Base-by-base conservation (phyloP, 2,329 filamentous ascomycete species). In the Colletotrichum eremochloae region DNA sequence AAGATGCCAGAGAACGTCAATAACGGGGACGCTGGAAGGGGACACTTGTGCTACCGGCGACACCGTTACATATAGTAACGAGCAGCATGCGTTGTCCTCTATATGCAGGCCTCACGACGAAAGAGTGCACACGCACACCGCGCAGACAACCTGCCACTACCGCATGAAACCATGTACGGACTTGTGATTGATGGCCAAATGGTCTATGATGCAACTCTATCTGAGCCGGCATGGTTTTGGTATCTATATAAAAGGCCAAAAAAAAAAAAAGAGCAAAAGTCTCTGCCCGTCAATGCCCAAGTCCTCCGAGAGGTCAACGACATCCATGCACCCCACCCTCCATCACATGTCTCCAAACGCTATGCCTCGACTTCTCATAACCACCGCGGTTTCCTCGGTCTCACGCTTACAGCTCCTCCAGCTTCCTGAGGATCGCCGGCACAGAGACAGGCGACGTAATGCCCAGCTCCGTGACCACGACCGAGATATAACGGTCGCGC, bases 381-480 rank as follows among this genome's bases (percentile, higher is more conserved):
- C 29, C n/a, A 15, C 38, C 7, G 2, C 14, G 14, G 8, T 18
- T 36, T 18, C 61, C 36, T 29, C 55, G n/a, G 31, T 31, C 33
- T 65, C 65, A 67, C 66, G 24, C 77, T 79, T 85, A 86, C 76
- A 87, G 82, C 76, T 90, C 88, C 78, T 90, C 88, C 75, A 89
- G 80, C 77, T 88, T 90, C 74, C 87, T 82, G 76, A 90, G 78
- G 74, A 90, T 85, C 42, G 87, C 84, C 14, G 95, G 93, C 53
- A 98, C 95, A 9, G 94, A 95, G 77, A 93, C 95, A 0, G 95
- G 93, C 63, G 95, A 94, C 74, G 97, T 88, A 77, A 91, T 94
- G 53, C 96, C 96, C 79, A 96, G 91, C 83, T 99, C 96, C 3
- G 95, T 98, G 62, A 98, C 91, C 52, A 99, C 92, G 82, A 95